Evolutionary conservation across 345 rosid genomes (phyloP).

Genomic region (Ricinus communis): DNA sequence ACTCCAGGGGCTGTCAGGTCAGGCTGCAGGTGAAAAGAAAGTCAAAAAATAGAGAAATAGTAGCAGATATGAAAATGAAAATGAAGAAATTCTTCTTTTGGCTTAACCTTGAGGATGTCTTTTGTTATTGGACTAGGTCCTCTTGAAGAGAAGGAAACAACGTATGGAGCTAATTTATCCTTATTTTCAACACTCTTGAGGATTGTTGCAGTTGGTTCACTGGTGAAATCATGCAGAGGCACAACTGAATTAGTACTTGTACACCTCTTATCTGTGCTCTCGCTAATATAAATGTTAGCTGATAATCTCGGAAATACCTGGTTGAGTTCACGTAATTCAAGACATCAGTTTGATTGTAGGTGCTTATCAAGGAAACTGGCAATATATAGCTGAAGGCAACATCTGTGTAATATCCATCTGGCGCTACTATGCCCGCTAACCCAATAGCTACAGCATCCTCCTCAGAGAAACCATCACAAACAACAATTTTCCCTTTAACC

Average conservation of each 20-base stretch:
- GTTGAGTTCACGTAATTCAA: background rate
- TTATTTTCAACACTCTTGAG: constrained; percentile 7
- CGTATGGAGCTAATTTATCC: constrained; percentile 25
- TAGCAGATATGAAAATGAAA: background rate
- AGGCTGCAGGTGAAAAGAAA: constrained; percentile 28
- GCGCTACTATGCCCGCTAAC: constrained; percentile 27
- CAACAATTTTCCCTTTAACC: constrained; percentile 39
- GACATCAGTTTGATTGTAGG: background rate
- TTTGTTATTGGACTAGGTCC: constrained; percentile 36
- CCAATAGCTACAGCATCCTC: constrained; percentile 12
- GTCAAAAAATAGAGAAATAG: background rate
- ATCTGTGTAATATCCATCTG: background rate
- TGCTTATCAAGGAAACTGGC: background rate
- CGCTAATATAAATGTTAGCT: background rate
- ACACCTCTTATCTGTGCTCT: background rate
- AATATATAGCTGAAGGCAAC: background rate
- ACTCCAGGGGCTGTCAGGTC: constrained; percentile 43
- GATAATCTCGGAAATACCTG: background rate
- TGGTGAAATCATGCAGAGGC: constrained; percentile 4
- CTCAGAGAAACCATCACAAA: constrained; percentile 22
- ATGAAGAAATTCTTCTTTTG: background rate
- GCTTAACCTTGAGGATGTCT: constrained; percentile 33
- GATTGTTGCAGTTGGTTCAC: constrained; percentile 37
- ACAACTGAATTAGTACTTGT: background rate
- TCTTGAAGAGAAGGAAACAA: constrained; percentile 34